Percentiles rank a stretch among this genome's conserved stretches.
These are phyloP conservation scores for Chlorophyllum brunneum DNA, from an alignment of 768 basidiomycete genomes.

Conservation along the genomic window DNA sequence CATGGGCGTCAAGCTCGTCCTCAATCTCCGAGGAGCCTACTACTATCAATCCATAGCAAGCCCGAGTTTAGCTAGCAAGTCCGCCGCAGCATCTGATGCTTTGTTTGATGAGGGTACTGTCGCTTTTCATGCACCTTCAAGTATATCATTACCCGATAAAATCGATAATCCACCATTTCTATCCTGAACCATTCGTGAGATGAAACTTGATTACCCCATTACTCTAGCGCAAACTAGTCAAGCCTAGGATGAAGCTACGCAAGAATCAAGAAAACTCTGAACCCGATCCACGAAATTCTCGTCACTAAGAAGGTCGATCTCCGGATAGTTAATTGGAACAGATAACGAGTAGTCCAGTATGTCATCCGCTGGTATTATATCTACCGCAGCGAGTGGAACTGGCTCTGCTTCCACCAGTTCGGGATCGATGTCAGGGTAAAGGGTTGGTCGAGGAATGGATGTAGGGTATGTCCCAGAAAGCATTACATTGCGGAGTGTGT, in stretches of 20 bases:
- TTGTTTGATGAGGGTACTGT: neutral
- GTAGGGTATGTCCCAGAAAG: neutral
- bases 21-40: conserved; percentile 25
- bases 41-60: conserved; percentile 15
- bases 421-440: neutral
- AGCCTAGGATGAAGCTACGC: neutral
- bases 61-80: neutral
- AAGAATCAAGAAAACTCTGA: conserved; percentile 1
- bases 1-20: conserved; percentile 23
- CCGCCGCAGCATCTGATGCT: neutral
- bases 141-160: neutral
- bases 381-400: neutral
- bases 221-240: neutral
- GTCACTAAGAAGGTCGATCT: neutral
- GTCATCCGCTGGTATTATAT: neutral
- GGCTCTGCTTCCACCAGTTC: neutral
- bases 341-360: neutral
- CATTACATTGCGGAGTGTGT: neutral
- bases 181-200: neutral
- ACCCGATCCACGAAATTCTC: neutral
- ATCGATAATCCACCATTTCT: neutral
- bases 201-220: neutral
- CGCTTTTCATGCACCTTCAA: neutral
- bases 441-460: neutral
- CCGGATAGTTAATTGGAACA: neutral